Base-by-base conservation (phyloP, 495 filamentous ascomycete genomes). In the Penicillium bovifimosum region DNA sequence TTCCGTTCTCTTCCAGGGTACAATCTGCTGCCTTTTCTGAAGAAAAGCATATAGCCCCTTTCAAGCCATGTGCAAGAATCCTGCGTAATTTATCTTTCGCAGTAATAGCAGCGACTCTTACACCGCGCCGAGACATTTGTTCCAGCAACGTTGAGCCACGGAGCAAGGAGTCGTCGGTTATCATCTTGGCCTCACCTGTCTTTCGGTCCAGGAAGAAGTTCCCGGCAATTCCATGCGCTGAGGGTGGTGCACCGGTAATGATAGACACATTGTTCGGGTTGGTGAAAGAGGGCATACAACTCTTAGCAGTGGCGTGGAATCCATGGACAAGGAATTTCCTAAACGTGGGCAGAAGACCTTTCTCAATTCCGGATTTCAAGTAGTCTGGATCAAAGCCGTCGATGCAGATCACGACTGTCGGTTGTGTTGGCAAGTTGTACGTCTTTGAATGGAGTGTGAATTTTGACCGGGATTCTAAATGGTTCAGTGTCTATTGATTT, bases 341-440 rank as follows among this genome's bases (percentile, higher is more conserved):
- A 36, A 70, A 53, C 14, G 45, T 69, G 5, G 69, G 69, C 10
- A 71, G 34, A 27, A 69, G 51, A 13, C 60, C 66, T 48, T 56
- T 53, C 8, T 47, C 49, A 10, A 67, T 50, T 6, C 64, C 69
- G 2, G 56, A 51, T 9, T 63, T 29, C 6, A 72, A 51, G 40
- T 72, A 71, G 9, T 63, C 53, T 5, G 66, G 64, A 39, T 72
- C 68, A 50, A 70, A 72, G 26, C 69, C 66, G 54, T 72, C 68
- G 29, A 72, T 53, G 33, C 68, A 72, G 17, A 72, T 55, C 11
- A 69, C 61, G 5, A 72, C 65, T 3, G 64, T 66, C 11, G 60
- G 60, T 16, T 49, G 38, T 6, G 47, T 62, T 17, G 63, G 63
- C 9, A 64, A 27, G 9, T n/a, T 38, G 34, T 66, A 64, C 29